Evolutionary conservation across 2,329 filamentous ascomycete species (phyloP).

Genomic region (Aspergillus quadrilineatus): DNA sequence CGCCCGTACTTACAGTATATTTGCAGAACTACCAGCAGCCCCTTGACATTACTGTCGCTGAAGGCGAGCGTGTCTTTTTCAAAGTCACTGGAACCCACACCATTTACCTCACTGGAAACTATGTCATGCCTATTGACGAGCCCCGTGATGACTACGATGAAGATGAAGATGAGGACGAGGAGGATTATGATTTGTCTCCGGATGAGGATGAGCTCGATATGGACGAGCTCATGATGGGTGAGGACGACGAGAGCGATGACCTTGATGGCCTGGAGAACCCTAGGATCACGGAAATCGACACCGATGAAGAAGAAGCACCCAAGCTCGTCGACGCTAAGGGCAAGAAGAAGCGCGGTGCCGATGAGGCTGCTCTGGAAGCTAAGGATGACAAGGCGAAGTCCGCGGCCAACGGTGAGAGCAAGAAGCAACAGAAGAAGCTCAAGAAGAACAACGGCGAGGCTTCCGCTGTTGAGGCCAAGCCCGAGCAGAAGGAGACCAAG

Average conservation of each 20-base stretch:
- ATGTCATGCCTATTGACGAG: slow-evolving; percentile 70
- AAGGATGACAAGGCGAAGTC: slow-evolving; percentile 62
- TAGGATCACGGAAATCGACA: slow-evolving; percentile 78
- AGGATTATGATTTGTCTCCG: slow-evolving; percentile 77
- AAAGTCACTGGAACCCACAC: slow-evolving; percentile 85
- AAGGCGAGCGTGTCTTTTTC: slow-evolving; percentile 90
- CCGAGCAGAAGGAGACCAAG: slow-evolving; percentile 67
- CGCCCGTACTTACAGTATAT: slow-evolving; percentile 12
- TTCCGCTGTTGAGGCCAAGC: slow-evolving; percentile 52
- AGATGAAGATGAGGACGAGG: slow-evolving; percentile 63
- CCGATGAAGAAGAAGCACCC: slow-evolving; percentile 69
- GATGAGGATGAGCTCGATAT: slow-evolving; percentile 73
- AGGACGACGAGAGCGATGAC: slow-evolving; percentile 68
- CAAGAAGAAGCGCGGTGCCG: slow-evolving; percentile 91
- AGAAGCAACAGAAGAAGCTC: slow-evolving; percentile 96
- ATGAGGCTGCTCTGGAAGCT: slow-evolving; percentile 70
- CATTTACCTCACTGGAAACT: slow-evolving; percentile 93
- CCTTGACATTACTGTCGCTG: slow-evolving; percentile 85
- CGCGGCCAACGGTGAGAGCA: slow-evolving; percentile 68
- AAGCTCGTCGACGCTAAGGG: slow-evolving; percentile 54
- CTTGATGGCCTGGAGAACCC: slow-evolving; percentile 76
- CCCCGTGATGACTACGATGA: slow-evolving; percentile 40
- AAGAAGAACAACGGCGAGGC: slow-evolving; percentile 99
- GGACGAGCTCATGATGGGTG: slow-evolving; percentile 51
- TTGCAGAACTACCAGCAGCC: slow-evolving; percentile 87